Conservation (phyloP, 2,329 filamentous ascomycete genomes). For the Fusarium sp. region DNA sequence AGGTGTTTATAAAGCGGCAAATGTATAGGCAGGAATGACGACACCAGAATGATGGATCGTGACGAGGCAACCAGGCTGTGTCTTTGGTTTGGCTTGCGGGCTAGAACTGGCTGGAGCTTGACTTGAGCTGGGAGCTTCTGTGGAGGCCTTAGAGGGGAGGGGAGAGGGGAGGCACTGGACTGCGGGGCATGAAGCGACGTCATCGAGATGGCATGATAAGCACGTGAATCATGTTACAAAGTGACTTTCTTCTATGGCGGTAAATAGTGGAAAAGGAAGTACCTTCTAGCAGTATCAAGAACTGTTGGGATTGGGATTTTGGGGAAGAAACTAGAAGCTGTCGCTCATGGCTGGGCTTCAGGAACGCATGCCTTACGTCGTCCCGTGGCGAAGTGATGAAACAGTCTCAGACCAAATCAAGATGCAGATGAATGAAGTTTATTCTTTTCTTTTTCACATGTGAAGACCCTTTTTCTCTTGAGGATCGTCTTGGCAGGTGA, state of each 20-base stretch:
- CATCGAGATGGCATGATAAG: constrained; percentile 46
- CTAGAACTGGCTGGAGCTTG: background rate
- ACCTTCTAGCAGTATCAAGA: background rate
- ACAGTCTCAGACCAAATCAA: constrained; percentile 34
- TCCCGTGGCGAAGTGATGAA: constrained; percentile 34
- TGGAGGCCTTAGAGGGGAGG: constrained; percentile 5
- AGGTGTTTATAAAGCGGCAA: constrained; percentile 31
- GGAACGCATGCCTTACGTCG: constrained; percentile 34
- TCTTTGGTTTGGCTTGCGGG: constrained; percentile 9
- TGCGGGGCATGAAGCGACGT: constrained; percentile 48
- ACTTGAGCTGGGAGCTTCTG: background rate
- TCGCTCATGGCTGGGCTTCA: constrained; percentile 18
- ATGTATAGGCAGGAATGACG: constrained; percentile 12
- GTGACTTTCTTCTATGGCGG: constrained; percentile 6
- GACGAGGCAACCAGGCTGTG: constrained; percentile 36
- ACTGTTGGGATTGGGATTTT: constrained; percentile 13
- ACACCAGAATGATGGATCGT: constrained; percentile 29
- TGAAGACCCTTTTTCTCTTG: constrained; percentile 27
- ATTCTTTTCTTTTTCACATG: constrained; percentile 17
- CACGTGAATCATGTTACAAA: constrained; percentile 14
- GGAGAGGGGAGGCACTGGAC: constrained; percentile 7
- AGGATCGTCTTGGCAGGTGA: constrained; percentile 15
- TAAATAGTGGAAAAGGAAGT: constrained; percentile 11
- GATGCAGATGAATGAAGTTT: constrained; percentile 18
- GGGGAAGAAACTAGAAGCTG: constrained; percentile 29